These are phyloP conservation scores for Aureobasidium zeae DNA, from an alignment of 2,329 filamentous ascomycete genomes.

Conservation along the genomic window DNA sequence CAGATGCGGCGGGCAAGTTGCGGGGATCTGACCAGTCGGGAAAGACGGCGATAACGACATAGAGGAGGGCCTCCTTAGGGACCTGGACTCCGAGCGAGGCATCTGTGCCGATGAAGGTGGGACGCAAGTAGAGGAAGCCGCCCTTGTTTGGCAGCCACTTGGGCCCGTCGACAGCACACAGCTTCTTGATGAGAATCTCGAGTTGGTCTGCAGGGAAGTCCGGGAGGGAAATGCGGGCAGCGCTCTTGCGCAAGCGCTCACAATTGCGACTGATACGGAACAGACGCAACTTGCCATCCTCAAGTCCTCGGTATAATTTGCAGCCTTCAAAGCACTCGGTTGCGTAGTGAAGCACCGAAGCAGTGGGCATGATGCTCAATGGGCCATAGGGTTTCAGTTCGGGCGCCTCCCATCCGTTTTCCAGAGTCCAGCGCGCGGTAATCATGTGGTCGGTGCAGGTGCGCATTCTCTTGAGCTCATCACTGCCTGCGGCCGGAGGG, in stretches of 20 bases:
- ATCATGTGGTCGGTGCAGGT: slow-evolving; percentile 81
- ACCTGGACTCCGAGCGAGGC: slow-evolving; percentile 70
- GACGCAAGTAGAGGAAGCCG: slow-evolving; percentile 63
- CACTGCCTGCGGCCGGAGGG: slow-evolving; percentile 33
- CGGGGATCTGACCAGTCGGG: slow-evolving; percentile 33
- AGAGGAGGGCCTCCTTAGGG: slow-evolving; percentile 78
- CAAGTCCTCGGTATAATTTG: slow-evolving; percentile 61
- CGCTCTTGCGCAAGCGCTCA: slow-evolving; percentile 49
- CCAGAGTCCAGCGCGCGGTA: slow-evolving; percentile 56
- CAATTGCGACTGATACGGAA: slow-evolving; percentile 71
- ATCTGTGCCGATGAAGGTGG: slow-evolving; percentile 73
- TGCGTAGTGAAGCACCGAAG: slow-evolving; percentile 76
- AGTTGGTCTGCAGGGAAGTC: slow-evolving; percentile 62
- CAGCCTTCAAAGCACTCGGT: slow-evolving; percentile 85
- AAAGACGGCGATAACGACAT: slow-evolving; percentile 55
- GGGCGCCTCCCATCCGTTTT: slow-evolving; percentile 62
- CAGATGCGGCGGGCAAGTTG: slow-evolving; percentile 15
- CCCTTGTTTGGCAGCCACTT: slow-evolving; percentile 72
- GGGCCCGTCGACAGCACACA: slow-evolving; percentile 62
- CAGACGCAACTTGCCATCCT: slow-evolving; percentile 62
- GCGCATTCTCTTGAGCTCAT: slow-evolving; percentile 33
- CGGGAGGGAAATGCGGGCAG: slow-evolving; percentile 62
- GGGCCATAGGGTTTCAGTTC: slow-evolving; percentile 69
- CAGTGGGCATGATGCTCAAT: slow-evolving; percentile 68
- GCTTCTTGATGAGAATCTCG: slow-evolving; percentile 61